Conservation (phyloP, 176 grass and related monocot species). For the Poa pratensis region DNA sequence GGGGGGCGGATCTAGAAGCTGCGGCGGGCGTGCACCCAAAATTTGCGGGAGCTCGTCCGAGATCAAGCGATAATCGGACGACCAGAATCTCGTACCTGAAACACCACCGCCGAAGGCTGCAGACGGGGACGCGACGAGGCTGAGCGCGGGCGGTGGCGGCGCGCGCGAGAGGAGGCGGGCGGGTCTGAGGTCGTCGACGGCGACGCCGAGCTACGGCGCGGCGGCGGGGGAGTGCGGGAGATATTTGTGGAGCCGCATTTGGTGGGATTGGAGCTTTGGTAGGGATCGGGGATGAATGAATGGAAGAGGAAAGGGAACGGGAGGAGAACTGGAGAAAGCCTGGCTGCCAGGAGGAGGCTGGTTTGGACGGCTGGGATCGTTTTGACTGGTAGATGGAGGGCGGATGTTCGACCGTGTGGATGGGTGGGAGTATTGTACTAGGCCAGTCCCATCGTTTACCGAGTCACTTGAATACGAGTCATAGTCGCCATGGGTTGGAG, state of each 20-base stretch:
- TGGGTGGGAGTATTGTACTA: neutral
- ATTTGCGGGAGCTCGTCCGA: neutral
- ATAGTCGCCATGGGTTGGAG: no score
- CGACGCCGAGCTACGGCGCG: neutral
- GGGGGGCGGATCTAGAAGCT: constrained; percentile 18
- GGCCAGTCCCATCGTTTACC: neutral
- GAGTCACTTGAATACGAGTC: no score
- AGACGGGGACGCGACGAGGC: neutral
- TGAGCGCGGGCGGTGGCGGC: constrained; percentile 1
- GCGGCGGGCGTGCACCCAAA: neutral
- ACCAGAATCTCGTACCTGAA: neutral
- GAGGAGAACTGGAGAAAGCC: neutral
- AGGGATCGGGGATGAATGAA: neutral
- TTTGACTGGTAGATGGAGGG: neutral
- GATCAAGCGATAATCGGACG: neutral
- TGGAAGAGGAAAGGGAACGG: constrained; percentile 31
- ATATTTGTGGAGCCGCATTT: constrained; percentile 1
- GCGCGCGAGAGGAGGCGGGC: neutral
- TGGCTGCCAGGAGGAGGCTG: neutral
- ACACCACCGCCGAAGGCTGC: neutral
- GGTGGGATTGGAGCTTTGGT: constrained; percentile 29
- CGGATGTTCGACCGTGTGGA: neutral
- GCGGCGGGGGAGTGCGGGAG: neutral
- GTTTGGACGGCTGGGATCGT: neutral
- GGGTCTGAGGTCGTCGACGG: neutral